A percentile compares a stretch with the other conserved stretches of the same genome.
Evolutionary conservation across 345 rosid genomes (phyloP).

Genomic region (Fremontodendron californicum): DNA sequence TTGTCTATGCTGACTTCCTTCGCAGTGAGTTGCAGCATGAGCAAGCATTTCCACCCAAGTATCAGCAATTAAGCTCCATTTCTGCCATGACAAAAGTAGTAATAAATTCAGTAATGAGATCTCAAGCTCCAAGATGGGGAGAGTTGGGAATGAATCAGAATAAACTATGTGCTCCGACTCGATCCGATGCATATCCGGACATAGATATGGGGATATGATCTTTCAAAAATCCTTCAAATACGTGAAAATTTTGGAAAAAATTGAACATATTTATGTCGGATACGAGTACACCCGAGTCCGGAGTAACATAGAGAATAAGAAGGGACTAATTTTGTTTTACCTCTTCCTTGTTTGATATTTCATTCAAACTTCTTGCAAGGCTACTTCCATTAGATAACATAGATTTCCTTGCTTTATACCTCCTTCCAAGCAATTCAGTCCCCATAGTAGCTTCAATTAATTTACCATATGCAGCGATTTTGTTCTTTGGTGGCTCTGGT

Average conservation of each 20-base stretch:
- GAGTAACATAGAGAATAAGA: too few relatives aligned
- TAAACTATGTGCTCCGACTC: too few relatives aligned
- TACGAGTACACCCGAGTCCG: too few relatives aligned
- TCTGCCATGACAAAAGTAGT: conserved; percentile 3
- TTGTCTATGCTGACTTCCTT: conserved; percentile 29
- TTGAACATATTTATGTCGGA: too few relatives aligned
- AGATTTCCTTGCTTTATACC: background rate
- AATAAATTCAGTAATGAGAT: background rate
- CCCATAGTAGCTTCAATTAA: background rate
- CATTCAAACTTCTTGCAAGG: background rate
- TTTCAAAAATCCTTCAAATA: too few relatives aligned
- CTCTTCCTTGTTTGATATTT: background rate
- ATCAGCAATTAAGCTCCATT: conserved; percentile 34
- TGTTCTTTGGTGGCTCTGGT: background rate
- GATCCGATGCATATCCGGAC: too few relatives aligned
- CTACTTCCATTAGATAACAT: background rate
- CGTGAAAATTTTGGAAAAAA: too few relatives aligned
- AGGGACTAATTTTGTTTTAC: too few relatives aligned
- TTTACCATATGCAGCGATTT: background rate
- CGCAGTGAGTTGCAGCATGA: conserved; percentile 32
- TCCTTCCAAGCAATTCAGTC: background rate
- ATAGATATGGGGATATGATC: too few relatives aligned
- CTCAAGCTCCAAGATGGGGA: background rate
- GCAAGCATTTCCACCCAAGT: conserved; percentile 46
- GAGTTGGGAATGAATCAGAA: background rate